Conservation (phyloP, 2,329 filamentous ascomycete species). For the Sarocladium oryzae region DNA sequence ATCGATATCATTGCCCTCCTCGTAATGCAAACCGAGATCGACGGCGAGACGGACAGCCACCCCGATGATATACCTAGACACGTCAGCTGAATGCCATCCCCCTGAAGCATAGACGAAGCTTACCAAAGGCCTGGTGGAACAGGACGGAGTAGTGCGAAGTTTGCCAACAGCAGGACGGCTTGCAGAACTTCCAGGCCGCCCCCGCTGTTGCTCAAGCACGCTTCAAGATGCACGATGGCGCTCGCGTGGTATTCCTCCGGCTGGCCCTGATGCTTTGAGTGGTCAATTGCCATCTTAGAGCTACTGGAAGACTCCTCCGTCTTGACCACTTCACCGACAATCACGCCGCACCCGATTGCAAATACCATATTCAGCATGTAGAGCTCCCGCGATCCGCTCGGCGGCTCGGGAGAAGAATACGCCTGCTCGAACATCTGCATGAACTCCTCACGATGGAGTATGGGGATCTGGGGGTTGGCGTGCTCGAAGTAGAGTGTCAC, state of each 20-base stretch:
- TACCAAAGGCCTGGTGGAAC: slow-evolving; percentile 88
- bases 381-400: slow-evolving; percentile 70
- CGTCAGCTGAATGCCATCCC: no score
- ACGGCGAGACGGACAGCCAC: slow-evolving; percentile 86
- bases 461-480: slow-evolving; percentile 91
- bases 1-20: slow-evolving; percentile 67
- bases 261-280: slow-evolving; percentile 47
- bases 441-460: slow-evolving; percentile 83
- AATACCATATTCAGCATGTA: slow-evolving; percentile 97
- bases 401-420: slow-evolving; percentile 61
- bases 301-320: slow-evolving; percentile 35
- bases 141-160: slow-evolving; percentile 83
- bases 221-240: slow-evolving; percentile 84
- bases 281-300: slow-evolving; percentile 23
- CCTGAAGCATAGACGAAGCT: no score
- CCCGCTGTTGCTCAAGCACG: slow-evolving; percentile 77
- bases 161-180: slow-evolving; percentile 83
- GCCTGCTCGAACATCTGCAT: slow-evolving; percentile 80
- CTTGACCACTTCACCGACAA: slow-evolving; percentile 60
- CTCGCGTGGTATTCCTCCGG: slow-evolving; percentile 96
- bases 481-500: slow-evolving; percentile 89
- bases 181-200: slow-evolving; percentile 89
- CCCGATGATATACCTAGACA: slow-evolving; percentile 74
- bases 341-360: slow-evolving; percentile 90
- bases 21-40: slow-evolving; percentile 86